phyloP scores from a whole-genome alignment of 2,329 filamentous ascomycete species.

The Bipolaris sorokiniana region DNA sequence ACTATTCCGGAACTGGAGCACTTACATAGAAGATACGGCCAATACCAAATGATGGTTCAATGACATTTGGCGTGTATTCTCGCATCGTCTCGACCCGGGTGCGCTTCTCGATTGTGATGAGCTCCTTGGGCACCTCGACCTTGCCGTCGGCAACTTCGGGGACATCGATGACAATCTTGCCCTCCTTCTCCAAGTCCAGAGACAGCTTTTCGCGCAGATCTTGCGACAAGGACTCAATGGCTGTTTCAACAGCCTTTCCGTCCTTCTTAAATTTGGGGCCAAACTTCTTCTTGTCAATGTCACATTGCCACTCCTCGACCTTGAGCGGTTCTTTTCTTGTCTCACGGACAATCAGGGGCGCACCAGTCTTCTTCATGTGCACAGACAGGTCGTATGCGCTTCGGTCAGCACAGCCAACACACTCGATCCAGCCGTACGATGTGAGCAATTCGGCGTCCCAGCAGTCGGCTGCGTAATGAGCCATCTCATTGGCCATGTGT shows the following conservation, averaged over 20 bases:
- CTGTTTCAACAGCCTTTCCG: slow-evolving; percentile 81
- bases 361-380: slow-evolving; percentile 90
- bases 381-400: slow-evolving; percentile 94
- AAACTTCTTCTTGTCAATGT: slow-evolving; percentile 94
- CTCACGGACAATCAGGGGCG: slow-evolving; percentile 84
- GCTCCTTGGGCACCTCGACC: slow-evolving; percentile 78
- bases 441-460: slow-evolving; percentile 96
- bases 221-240: slow-evolving; percentile 76
- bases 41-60: slow-evolving; percentile 97
- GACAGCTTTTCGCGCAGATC: slow-evolving; percentile 80
- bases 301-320: slow-evolving; percentile 86
- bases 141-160: slow-evolving; percentile 70
- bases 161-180: slow-evolving; percentile 79
- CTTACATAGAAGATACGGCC: slow-evolving; percentile 83
- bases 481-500: slow-evolving; percentile 90
- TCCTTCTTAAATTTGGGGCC: slow-evolving; percentile 93
- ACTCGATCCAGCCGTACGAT: slow-evolving; percentile 96
- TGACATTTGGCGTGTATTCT: slow-evolving; percentile 94
- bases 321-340: slow-evolving; percentile 76
- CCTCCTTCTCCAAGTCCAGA: slow-evolving; percentile 72
- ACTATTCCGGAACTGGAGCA: neutral
- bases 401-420: slow-evolving; percentile 93
- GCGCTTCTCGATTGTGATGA: slow-evolving; percentile 82
- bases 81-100: slow-evolving; percentile 82
- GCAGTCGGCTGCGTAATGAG: slow-evolving; percentile 95